These are phyloP conservation scores for Rhodotorula kratochvilovae DNA, from an alignment of 768 basidiomycete species.

Conservation along the genomic window DNA sequence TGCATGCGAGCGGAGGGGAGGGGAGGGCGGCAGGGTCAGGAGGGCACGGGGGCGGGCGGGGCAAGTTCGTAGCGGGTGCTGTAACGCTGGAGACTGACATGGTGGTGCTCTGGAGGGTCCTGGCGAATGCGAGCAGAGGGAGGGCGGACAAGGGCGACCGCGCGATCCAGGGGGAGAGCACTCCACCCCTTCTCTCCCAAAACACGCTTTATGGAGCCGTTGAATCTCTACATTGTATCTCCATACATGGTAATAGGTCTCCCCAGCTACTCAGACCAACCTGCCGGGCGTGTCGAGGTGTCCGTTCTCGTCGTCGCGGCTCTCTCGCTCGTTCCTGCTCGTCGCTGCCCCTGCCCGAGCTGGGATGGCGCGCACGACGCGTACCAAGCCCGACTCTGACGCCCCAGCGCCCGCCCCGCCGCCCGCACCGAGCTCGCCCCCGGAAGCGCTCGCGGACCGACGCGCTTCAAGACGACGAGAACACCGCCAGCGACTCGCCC, in stretches of 20 bases:
- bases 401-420: neutral
- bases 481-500: neutral
- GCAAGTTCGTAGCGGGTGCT: neutral
- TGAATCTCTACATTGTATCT: too few relatives aligned
- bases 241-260: too few relatives aligned
- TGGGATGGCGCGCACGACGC: neutral
- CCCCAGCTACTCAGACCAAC: too few relatives aligned
- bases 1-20: neutral
- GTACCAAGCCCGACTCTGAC: neutral
- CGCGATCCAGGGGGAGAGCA: too few relatives aligned
- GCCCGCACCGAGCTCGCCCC: neutral
- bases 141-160: neutral
- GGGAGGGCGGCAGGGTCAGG: neutral
- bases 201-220: too few relatives aligned
- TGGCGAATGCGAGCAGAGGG: too few relatives aligned
- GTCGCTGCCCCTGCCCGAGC: neutral
- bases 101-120: neutral
- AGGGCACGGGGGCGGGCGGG: too few relatives aligned
- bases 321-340: neutral
- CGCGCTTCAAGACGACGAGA: neutral
- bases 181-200: too few relatives aligned
- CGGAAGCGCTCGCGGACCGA: constrained; percentile 2
- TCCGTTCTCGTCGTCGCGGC: neutral
- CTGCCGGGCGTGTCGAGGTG: too few relatives aligned
- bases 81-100: neutral